These are phyloP conservation scores for Talaromyces sp. DNA, from an alignment of 2,329 filamentous ascomycete species.

Conservation along the genomic window DNA sequence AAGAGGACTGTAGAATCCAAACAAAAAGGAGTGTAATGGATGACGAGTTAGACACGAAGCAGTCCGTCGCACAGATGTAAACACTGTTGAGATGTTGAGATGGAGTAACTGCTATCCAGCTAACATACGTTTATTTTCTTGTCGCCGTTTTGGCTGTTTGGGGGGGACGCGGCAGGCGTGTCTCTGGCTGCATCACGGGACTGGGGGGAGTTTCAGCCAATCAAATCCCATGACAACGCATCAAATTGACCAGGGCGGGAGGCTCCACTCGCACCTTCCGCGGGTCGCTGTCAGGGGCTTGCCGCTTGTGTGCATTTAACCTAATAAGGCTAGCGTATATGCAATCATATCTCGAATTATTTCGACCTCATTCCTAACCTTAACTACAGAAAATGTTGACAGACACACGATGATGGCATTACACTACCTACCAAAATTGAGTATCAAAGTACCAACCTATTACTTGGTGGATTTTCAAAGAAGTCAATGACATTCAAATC, in stretches of 20 bases:
- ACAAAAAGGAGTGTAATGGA: not conserved
- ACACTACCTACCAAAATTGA: not conserved
- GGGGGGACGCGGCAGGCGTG: constrained; percentile 24
- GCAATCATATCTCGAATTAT: not conserved
- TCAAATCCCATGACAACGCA: not conserved
- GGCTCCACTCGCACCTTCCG: not conserved
- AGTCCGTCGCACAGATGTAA: not conserved
- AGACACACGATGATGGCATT: not conserved
- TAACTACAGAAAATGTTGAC: not conserved
- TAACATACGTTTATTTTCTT: not conserved
- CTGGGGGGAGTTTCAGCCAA: not conserved
- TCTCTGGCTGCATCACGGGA: constrained; percentile 17
- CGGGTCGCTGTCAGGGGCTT: constrained; percentile 12
- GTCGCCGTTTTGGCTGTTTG: constrained; percentile 8
- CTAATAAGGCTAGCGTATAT: not conserved
- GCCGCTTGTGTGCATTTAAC: constrained; percentile 1
- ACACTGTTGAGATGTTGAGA: not conserved
- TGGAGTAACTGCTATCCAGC: not conserved
- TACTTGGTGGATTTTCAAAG: not conserved
- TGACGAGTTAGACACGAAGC: not conserved
- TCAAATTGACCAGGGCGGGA: not conserved
- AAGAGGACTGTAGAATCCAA: not conserved
- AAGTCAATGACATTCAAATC: constrained; percentile 20
- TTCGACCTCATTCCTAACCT: not conserved
- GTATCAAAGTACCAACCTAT: too few species aligned